A percentile compares a stretch with the other conserved stretches of the same genome.
Evolutionary conservation across 352 stramenopile species (phyloP).

Genomic region (Phytophthora megakarya): DNA sequence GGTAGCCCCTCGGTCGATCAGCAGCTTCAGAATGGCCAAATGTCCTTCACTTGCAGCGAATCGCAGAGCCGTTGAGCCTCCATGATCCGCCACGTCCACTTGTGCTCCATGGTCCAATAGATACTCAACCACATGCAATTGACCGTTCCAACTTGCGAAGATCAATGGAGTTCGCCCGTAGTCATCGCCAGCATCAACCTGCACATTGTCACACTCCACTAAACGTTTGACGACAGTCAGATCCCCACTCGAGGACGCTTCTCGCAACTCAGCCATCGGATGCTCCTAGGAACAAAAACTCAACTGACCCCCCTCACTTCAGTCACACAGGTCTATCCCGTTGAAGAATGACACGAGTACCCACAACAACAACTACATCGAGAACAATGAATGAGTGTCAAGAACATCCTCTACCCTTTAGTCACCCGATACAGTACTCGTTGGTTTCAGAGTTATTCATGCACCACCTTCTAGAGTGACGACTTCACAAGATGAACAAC

Average conservation of each 20-base stretch:
- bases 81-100: background rate
- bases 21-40: background rate
- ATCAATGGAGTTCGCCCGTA: conserved; percentile 4
- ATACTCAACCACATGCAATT: background rate
- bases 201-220: background rate
- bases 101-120: conserved; percentile 1
- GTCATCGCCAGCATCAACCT: background rate
- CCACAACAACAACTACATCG: no score
- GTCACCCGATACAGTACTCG: background rate
- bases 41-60: conserved; percentile 1
- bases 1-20: background rate
- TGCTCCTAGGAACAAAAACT: background rate
- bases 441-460: background rate
- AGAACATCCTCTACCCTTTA: no score
- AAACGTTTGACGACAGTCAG: background rate
- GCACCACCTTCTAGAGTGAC: background rate
- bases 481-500: conserved; percentile 20
- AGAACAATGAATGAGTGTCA: no score
- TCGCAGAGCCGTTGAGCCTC: background rate
- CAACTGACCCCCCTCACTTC: background rate
- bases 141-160: background rate
- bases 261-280: background rate
- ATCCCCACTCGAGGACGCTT: background rate
- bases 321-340: no score
- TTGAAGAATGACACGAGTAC: no score